Base-by-base conservation (phyloP, 2,329 filamentous ascomycete species). In the Xylariaceae sp. region DNA sequence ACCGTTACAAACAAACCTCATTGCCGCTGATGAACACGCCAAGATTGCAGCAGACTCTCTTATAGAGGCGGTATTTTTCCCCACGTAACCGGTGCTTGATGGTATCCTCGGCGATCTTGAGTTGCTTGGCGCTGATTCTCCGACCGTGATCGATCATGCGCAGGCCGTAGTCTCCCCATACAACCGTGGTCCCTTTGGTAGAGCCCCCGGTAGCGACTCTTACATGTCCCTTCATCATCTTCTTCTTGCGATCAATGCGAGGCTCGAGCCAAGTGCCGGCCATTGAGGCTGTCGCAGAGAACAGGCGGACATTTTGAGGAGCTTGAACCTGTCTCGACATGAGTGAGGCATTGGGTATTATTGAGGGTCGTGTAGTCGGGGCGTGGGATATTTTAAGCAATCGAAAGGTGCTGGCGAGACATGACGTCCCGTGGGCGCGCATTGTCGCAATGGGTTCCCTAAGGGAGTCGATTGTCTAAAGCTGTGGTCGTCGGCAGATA, bases 21-120 rank as follows among this genome's bases (percentile, higher is more conserved):
- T 98, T 99, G 55, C 95, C 95, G 73, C 89, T 95, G 55, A 91
- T 89, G 75, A 95, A 99, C 20, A 99, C 96, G 71, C 93, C 95
- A 64, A 98, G 89, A 71, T 96, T 96, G 63, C 93, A 95, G 67
- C 86, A 87, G 50, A 98, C 88, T 60, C 95, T 85, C 79, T 91
- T 96, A 78, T 96, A 99, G 45, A 99, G 74, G 53, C 91, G 87
- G 75, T 96, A 99, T 70, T 92, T 91, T 82, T 96, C 88, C 44
- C 95, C 95, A 78, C 95, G 84, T 45, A 99, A 79, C 60, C 93
- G 84, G 68, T 86, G 85, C 73, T 91, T 93, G 74, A 99, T 98
- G 2, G 93, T 95, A 66, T 97, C 92, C 71, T 96, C 93, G 59
- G 91, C 95, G 70, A 91, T 88, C 77, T 93, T 93, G 61, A 99